phyloP scores from a whole-genome alignment of 192 early-diverging fungal species.

The Coemansia sp. region DNA sequence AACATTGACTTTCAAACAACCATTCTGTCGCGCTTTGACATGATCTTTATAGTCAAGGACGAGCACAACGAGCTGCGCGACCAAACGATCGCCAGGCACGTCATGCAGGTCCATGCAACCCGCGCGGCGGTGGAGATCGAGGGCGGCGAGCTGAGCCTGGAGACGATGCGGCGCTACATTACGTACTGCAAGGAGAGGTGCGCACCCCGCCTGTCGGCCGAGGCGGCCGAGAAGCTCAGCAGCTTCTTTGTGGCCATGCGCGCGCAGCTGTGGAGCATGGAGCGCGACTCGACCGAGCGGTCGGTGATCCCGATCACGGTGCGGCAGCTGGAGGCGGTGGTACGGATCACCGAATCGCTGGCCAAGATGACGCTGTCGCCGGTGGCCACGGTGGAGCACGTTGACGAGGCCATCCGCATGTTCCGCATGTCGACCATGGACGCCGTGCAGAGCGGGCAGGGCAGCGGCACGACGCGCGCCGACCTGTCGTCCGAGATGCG shows the following conservation, averaged over 20 bases:
- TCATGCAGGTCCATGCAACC: constrained; percentile 90
- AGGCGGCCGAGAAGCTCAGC: constrained; percentile 89
- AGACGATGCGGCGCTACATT: constrained; percentile 95
- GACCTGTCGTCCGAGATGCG: constrained; percentile 75
- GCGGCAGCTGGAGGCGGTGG: constrained; percentile 94
- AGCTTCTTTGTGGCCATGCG: constrained; percentile 92
- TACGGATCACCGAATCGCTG: constrained; percentile 95
- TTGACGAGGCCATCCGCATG: constrained; percentile 94
- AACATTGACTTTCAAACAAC: constrained; percentile 99
- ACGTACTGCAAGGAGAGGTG: constrained; percentile 92
- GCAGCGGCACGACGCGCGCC: constrained; percentile 70
- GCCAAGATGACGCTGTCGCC: constrained; percentile 91
- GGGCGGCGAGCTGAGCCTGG: constrained; percentile 82
- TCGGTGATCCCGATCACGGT: constrained; percentile 96
- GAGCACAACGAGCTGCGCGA: constrained; percentile 93
- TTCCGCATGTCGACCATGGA: constrained; percentile 98
- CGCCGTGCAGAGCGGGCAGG: constrained; percentile 84
- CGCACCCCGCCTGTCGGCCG: constrained; percentile 81
- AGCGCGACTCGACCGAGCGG: constrained; percentile 64
- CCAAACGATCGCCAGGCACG: constrained; percentile 89
- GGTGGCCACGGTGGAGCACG: constrained; percentile 79
- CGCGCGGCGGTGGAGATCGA: constrained; percentile 58
- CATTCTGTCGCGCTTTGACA: constrained; percentile 98
- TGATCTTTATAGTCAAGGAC: constrained; percentile 99
- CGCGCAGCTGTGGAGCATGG: constrained; percentile 72